Base-by-base conservation (phyloP, 257 asterid genomes). In the Solanum virginianum region DNA sequence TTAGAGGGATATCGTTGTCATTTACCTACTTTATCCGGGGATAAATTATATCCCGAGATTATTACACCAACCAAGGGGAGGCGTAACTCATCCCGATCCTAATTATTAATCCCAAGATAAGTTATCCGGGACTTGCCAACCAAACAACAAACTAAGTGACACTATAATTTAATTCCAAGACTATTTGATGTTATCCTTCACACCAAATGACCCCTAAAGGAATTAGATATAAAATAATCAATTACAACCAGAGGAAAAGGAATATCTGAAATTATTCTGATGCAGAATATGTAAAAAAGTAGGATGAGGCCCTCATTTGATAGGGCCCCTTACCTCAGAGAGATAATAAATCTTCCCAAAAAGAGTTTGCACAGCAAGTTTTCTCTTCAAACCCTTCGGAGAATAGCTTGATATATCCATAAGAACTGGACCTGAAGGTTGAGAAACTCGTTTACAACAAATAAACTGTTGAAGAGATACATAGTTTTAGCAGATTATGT, bases 381-480 rank as follows among this genome's bases (percentile, higher is more conserved):
- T 94, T 90, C 97, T 90, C 92, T 94, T 89, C 89, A 94, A 92
- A 13, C 99, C 99, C 89, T 93, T 95, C 85, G 93, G 95, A 84
- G 98, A 91, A 88, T 94, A 95, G 88, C 97, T 97, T 4, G 95
- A 87, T 86, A 89, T 87, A 85, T 95, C 94, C 98, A 94, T 93
- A 85, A 92, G 97, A 75, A 95, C 98, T 47, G 99, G 99, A 87
- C 99, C 99, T 95, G 95, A 87, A 94, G 84, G 90, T 87, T 84
- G 88, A 85, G 29, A 32, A 75, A 87, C 74, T 51, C 66, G 87
- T 49, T 53, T 11, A 71, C 57, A 72, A 26, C 11, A 45, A 45
- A 72, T 45, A 72, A 45, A 72, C 57, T n/a, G 81, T 22, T 45
- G 41, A 29, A 45, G 59, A 47, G 14, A 47, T 49, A 13, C 62